Base-by-base conservation (phyloP, 352 stramenopile genomes). In the Pythium phragmiticola region DNA sequence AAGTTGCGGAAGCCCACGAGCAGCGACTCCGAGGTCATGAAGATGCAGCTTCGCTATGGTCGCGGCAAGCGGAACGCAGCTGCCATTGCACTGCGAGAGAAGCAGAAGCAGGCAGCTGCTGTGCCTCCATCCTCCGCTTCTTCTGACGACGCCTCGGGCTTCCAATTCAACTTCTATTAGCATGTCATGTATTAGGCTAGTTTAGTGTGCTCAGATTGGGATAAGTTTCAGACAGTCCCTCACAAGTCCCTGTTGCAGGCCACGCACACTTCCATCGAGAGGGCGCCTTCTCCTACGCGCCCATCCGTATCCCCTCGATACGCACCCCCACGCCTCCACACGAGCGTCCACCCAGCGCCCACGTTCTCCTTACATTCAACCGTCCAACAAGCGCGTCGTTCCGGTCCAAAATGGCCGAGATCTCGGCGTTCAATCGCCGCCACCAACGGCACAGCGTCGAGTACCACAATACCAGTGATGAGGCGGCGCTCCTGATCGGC, bases 41-140 rank as follows among this genome's bases (percentile, higher is more conserved):
- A 82, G 63, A 90, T 90, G 82, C 82, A 90, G 30, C 70, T 90
- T 16, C 76, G 73, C 21, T 90, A 90, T 51, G 82, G 82, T 19
- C 73, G 76, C 11, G 82, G 82, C 12, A 71, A 77, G 7, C 79
- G 79, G 41, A 89, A 90, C 43, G 53, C 86, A 43, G 61, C 69
- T 2, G 82, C 82, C 0, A 82, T 70, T 8, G 72, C 76, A 12
- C 82, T 86, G 47, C 77, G 78, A 13, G 69, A 82, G 43, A 72
- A 74, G 45, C 76, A 77, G 28, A 72, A 73, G 46, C 69, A 72
- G 45, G 26, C 48, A 30, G 42, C 45, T 28, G 28, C n/a, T 4
- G 45, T 30, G 8, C 7, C 56, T 8, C 8, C 57, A 4, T 3
- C 51, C 28, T 8, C 21, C 30, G 14, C 11, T 33, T 7, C 48